phyloP scores from a whole-genome alignment of 805 yeast genomes.

The Saturnispora ahearnii region DNA sequence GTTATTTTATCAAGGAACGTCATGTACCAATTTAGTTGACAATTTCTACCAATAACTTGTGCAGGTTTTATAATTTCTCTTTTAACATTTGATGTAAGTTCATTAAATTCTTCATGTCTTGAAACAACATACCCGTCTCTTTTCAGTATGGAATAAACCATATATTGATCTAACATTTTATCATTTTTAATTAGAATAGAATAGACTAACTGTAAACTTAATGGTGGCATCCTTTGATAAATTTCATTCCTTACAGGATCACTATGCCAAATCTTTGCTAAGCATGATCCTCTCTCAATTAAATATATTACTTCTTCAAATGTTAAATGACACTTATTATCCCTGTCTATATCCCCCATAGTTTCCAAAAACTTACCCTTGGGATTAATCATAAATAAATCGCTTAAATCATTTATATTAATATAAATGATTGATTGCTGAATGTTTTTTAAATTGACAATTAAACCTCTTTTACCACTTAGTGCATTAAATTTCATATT shows the following conservation, averaged over 20 bases:
- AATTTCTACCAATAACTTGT: constrained; percentile 3
- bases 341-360: constrained; percentile 51
- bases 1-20: constrained; percentile 1
- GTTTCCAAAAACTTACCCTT: constrained; percentile 68
- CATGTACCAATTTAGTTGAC: constrained; percentile 10
- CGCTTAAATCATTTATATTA: constrained; percentile 6
- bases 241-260: constrained; percentile 21
- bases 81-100: not conserved
- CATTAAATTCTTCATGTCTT: constrained; percentile 17
- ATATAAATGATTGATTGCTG: constrained; percentile 23
- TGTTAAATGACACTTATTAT: constrained; percentile 39
- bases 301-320: constrained; percentile 69
- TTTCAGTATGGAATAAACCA: constrained; percentile 65
- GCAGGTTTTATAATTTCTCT: constrained; percentile 1
- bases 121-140: constrained; percentile 69
- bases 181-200: constrained; percentile 34
- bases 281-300: constrained; percentile 65
- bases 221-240: constrained; percentile 26
- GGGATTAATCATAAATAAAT: constrained; percentile 34
- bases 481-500: constrained; percentile 69
- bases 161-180: constrained; percentile 42
- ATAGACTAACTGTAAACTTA: constrained; percentile 61
- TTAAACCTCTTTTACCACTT: constrained; percentile 37
- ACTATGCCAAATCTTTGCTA: constrained; percentile 19
- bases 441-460: constrained; percentile 15